Evolutionary conservation across 2,329 filamentous ascomycete genomes (phyloP).

Genomic region (Exserohilum turcica): DNA sequence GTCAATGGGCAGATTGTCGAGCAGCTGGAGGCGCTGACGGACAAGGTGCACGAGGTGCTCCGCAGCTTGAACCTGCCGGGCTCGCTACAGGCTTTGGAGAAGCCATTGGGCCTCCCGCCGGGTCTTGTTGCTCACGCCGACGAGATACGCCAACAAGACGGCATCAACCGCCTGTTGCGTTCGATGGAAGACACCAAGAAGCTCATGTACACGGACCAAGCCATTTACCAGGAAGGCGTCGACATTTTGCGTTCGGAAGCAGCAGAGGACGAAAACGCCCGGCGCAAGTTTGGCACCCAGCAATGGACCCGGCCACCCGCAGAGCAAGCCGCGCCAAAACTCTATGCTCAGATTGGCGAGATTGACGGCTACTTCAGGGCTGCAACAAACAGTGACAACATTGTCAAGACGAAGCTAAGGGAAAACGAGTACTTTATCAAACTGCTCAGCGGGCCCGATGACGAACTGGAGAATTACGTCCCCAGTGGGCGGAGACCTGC

Average conservation of each 20-base stretch:
- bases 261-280: conserved; percentile 78
- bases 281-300: conserved; percentile 82
- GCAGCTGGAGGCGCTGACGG: conserved; percentile 80
- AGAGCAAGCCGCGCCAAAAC: conserved; percentile 69
- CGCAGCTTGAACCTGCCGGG: conserved; percentile 87
- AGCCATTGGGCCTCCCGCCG: conserved; percentile 86
- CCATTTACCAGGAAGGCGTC: conserved; percentile 81
- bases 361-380: conserved; percentile 86
- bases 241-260: conserved; percentile 78
- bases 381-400: conserved; percentile 67
- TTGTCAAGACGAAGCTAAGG: conserved; percentile 78
- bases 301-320: conserved; percentile 78
- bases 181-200: conserved; percentile 90
- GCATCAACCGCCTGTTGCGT: conserved; percentile 73
- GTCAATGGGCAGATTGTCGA: conserved; percentile 87
- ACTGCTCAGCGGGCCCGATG: conserved; percentile 78
- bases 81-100: conserved; percentile 91
- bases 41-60: conserved; percentile 76
- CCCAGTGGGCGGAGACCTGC: conserved; percentile 80
- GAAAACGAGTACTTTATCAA: conserved; percentile 75
- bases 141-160: conserved; percentile 90
- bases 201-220: conserved; percentile 77
- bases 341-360: conserved; percentile 76
- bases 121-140: conserved; percentile 87
- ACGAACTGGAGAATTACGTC: conserved; percentile 84